phyloP scores from a whole-genome alignment of 1,284 basidiomycete species.

The Leccinum griseonigrum region DNA sequence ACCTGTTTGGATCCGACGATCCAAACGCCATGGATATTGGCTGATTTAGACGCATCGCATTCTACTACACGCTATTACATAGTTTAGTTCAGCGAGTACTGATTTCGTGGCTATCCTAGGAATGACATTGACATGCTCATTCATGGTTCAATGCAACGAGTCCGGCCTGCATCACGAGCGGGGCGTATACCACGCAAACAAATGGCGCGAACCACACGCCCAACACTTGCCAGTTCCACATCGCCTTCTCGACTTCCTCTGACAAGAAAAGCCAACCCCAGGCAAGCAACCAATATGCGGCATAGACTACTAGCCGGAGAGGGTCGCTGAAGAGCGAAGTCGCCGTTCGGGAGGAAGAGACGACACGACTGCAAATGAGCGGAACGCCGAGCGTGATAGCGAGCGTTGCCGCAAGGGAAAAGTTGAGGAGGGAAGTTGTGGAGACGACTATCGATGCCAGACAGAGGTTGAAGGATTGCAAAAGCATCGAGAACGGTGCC shows the following conservation, averaged over 20 bases:
- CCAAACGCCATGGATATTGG: conserved; percentile 43
- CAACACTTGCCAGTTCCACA: conserved; percentile 72
- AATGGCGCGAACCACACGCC: conserved; percentile 77
- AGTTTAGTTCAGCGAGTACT: not conserved
- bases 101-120: conserved; percentile 4
- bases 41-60: conserved; percentile 18
- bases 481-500: conserved; percentile 47
- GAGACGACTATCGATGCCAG: conserved; percentile 81
- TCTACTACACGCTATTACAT: not conserved
- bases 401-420: conserved; percentile 76
- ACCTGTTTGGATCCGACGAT: conserved; percentile 60
- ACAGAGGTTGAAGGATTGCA: conserved; percentile 74
- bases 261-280: conserved; percentile 56
- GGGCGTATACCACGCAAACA: conserved; percentile 67
- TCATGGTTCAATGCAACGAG: conserved; percentile 42
- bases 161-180: conserved; percentile 66
- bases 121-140: conserved; percentile 1
- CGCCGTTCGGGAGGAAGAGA: conserved; percentile 21
- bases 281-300: conserved; percentile 45
- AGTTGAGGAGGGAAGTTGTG: conserved; percentile 84
- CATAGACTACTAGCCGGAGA: conserved; percentile 37
- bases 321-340: conserved; percentile 31
- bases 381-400: conserved; percentile 62
- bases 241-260: conserved; percentile 43
- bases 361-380: conserved; percentile 42